phyloP scores from a whole-genome alignment of 352 stramenopile genomes.

The Phytophthora uliginosa region DNA sequence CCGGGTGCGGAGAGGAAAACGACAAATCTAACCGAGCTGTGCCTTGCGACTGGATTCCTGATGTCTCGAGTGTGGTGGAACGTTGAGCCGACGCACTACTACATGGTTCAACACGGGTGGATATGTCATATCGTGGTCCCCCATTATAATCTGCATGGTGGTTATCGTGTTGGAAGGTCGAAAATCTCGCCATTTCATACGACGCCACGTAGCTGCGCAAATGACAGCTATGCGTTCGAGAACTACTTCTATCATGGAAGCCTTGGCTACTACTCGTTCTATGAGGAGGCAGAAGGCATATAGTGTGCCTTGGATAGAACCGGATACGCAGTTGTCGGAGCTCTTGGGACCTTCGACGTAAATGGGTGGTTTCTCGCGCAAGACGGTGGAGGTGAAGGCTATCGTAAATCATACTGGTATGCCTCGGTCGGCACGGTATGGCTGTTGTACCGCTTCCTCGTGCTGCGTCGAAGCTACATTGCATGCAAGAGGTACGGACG shows the following conservation, averaged over 20 bases:
- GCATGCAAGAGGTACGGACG: conserved; percentile 9
- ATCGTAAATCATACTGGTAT: conserved; percentile 23
- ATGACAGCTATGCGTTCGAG: conserved; percentile 17
- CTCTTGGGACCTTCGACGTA: conserved; percentile 19
- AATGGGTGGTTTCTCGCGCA: conserved; percentile 10
- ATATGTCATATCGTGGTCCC: conserved; percentile 28
- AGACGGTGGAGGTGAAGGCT: conserved; percentile 2
- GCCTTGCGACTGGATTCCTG: conserved; percentile 10
- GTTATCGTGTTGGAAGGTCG: conserved; percentile 8
- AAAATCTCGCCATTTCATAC: conserved; percentile 1
- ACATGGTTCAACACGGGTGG: not conserved
- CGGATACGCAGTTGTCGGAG: conserved; percentile 14
- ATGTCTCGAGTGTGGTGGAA: conserved; percentile 36
- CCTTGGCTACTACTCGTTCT: conserved; percentile 25
- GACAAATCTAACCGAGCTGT: conserved; percentile 10
- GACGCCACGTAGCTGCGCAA: not conserved
- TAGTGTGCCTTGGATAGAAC: conserved; percentile 25
- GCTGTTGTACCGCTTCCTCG: conserved; percentile 10
- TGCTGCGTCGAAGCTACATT: conserved; percentile 16
- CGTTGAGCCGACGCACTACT: conserved; percentile 24
- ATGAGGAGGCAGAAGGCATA: conserved; percentile 16
- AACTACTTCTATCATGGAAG: conserved; percentile 24
- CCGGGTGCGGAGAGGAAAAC: not conserved
- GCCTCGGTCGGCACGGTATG: conserved; percentile 1
- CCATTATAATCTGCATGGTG: conserved; percentile 24